These are phyloP conservation scores for Zasmidium citrigriseum DNA, from an alignment of 2,329 filamentous ascomycete species.

Conservation along the genomic window DNA sequence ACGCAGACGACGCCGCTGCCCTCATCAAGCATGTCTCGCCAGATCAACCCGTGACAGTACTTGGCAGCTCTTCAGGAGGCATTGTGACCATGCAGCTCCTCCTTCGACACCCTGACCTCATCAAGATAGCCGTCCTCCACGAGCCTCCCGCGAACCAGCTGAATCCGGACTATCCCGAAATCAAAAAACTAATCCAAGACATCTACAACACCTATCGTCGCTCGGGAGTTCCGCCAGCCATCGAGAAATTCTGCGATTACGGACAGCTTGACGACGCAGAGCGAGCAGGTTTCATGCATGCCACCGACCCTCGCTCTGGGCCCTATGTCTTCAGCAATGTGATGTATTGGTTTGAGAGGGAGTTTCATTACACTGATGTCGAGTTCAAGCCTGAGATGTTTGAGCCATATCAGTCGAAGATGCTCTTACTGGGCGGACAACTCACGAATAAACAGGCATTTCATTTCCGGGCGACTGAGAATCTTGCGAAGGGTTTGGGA, in stretches of 20 bases:
- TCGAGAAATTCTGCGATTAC: slow-evolving; percentile 12
- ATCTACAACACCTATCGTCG: slow-evolving; percentile 17
- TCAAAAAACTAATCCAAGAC: background rate
- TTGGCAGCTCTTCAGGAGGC: slow-evolving; percentile 20
- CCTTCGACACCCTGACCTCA: slow-evolving; percentile 10
- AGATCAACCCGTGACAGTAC: slow-evolving; percentile 14
- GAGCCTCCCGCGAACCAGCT: slow-evolving; percentile 19
- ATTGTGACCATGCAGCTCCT: slow-evolving; percentile 16
- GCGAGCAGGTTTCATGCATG: background rate
- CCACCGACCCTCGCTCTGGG: background rate
- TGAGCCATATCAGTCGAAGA: slow-evolving; percentile 1
- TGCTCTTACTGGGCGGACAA: slow-evolving; percentile 8
- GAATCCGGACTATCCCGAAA: slow-evolving; percentile 13
- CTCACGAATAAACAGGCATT: slow-evolving; percentile 1
- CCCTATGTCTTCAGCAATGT: slow-evolving; percentile 6
- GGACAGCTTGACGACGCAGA: slow-evolving; percentile 7
- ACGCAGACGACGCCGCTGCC: slow-evolving; percentile 34
- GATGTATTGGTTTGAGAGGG: slow-evolving; percentile 19
- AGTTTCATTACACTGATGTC: slow-evolving; percentile 12
- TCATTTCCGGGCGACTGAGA: slow-evolving; percentile 10
- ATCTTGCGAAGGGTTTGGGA: slow-evolving; percentile 5
- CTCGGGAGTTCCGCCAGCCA: slow-evolving; percentile 11
- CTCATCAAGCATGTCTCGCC: slow-evolving; percentile 20
- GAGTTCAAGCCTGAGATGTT: background rate
- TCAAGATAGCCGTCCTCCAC: slow-evolving; percentile 13